Evolutionary conservation across 306 rosid genomes (phyloP).

Genomic region (Heteromeles arbutifolia): DNA sequence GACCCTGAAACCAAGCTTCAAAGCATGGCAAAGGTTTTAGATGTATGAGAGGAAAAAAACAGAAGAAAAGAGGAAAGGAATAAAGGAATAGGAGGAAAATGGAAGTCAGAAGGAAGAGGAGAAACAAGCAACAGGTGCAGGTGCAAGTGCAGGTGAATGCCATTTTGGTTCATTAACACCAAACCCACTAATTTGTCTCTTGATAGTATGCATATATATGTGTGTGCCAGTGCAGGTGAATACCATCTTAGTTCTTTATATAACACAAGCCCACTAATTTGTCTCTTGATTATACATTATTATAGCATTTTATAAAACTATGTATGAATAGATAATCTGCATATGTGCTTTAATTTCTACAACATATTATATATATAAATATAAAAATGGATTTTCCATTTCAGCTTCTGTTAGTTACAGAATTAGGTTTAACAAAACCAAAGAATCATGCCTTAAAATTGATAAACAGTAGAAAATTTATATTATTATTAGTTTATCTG

Average conservation of each 20-base stretch:
- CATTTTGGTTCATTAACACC: constrained; percentile 29
- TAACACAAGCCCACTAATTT: neutral
- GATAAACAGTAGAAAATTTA: too few relatives aligned
- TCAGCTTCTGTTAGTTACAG: neutral
- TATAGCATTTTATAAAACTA: neutral
- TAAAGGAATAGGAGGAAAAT: neutral
- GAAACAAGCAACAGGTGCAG: constrained; percentile 47
- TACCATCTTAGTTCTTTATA: neutral
- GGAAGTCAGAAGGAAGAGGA: neutral
- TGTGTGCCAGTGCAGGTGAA: neutral
- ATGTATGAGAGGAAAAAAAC: neutral
- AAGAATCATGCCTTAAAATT: neutral
- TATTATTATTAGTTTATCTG: too few relatives aligned
- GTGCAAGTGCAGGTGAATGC: constrained; percentile 60
- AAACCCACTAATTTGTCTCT: neutral
- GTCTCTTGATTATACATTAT: neutral
- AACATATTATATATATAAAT: too few relatives aligned
- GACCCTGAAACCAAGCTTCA: neutral
- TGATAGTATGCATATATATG: neutral
- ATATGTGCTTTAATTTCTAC: neutral
- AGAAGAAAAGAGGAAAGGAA: neutral
- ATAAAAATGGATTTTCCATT: too few relatives aligned
- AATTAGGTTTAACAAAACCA: too few relatives aligned
- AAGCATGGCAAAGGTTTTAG: neutral
- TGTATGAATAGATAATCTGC: neutral